Conservation (phyloP, 805 yeast species). For the Monosporozyma siamensis region DNA sequence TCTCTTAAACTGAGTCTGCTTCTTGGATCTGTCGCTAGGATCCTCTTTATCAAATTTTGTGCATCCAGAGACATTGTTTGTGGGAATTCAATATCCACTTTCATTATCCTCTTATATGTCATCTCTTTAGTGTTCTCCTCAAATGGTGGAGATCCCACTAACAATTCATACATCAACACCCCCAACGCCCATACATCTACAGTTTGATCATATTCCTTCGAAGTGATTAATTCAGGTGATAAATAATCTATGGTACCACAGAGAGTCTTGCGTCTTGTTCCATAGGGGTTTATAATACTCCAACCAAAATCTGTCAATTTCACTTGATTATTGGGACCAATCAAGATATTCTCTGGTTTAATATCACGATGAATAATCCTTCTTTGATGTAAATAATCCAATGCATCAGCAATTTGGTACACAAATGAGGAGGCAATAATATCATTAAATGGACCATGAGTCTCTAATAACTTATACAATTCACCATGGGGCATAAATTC, state of each 20-base stretch:
- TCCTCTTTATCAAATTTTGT: constrained; percentile 53
- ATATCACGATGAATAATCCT: constrained; percentile 85
- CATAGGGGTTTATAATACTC: constrained; percentile 63
- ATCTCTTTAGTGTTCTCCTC: constrained; percentile 70
- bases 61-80: constrained; percentile 63
- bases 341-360: constrained; percentile 84
- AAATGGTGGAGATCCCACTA: constrained; percentile 88
- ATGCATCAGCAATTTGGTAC: constrained; percentile 73
- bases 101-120: constrained; percentile 72
- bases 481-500: constrained; percentile 87
- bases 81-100: constrained; percentile 71
- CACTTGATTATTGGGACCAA: constrained; percentile 65
- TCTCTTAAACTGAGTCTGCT: constrained; percentile 53
- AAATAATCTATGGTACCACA: constrained; percentile 93
- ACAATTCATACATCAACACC: constrained; percentile 70
- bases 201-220: constrained; percentile 61
- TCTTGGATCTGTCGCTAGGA: constrained; percentile 61
- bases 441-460: constrained; percentile 63
- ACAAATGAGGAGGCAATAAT: constrained; percentile 68
- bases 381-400: constrained; percentile 66
- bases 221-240: constrained; percentile 92
- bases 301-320: constrained; percentile 94
- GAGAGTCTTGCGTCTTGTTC: constrained; percentile 60
- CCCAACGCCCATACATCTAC: constrained; percentile 96
- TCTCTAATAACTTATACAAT: constrained; percentile 60